Evolutionary conservation across 1,284 basidiomycete species (phyloP).

Genomic region (Inonotus hispidus): DNA sequence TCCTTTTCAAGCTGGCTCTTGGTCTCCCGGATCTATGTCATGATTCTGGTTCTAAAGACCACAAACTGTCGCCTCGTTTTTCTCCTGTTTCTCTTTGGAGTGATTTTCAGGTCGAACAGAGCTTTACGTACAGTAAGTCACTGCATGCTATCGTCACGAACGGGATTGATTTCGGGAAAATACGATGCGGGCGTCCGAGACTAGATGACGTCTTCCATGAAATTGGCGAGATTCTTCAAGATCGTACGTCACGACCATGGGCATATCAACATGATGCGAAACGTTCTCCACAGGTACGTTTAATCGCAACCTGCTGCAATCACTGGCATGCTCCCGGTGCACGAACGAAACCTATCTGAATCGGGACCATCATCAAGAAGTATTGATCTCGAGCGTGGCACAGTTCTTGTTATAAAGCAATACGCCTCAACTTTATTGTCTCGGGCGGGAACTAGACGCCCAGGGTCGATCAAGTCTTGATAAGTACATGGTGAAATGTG

Average conservation of each 20-base stretch:
- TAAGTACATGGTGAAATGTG: too few species aligned
- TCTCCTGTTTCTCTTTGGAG: too few species aligned
- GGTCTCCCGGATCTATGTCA: neutral
- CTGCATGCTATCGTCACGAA: too few species aligned
- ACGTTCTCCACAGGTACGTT: neutral
- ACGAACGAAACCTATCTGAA: too few species aligned
- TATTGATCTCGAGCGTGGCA: neutral
- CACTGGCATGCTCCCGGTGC: too few species aligned
- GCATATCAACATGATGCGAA: neutral
- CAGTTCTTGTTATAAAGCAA: neutral
- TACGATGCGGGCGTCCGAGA: neutral
- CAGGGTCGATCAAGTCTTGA: neutral
- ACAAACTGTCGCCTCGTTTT: too few species aligned
- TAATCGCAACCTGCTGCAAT: neutral
- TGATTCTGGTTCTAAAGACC: too few species aligned
- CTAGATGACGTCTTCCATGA: neutral
- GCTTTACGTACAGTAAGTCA: too few species aligned
- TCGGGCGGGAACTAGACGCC: neutral
- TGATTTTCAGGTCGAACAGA: too few species aligned
- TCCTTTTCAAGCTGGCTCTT: neutral
- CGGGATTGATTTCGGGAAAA: too few species aligned
- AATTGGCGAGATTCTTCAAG: neutral
- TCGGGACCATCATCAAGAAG: neutral
- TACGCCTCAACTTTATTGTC: neutral
- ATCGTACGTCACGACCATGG: too few species aligned